A percentile compares a stretch with the other conserved stretches of the same genome.
Conservation (phyloP, 2,329 filamentous ascomycete species). For the Calonectria crousiana region DNA sequence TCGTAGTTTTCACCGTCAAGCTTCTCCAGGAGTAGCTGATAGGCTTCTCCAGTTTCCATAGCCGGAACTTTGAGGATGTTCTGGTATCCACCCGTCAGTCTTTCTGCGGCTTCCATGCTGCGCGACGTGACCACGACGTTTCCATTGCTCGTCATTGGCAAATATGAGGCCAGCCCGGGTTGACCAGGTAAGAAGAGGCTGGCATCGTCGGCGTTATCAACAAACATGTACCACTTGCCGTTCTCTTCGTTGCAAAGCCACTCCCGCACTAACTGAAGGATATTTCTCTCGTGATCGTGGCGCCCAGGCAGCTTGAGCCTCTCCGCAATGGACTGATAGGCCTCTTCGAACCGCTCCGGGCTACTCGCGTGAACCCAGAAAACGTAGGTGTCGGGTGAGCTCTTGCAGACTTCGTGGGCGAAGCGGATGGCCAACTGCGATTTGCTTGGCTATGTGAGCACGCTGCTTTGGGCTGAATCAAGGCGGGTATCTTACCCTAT, state of each 20-base stretch:
- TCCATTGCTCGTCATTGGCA: not conserved
- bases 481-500: not conserved
- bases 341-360: not conserved
- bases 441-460: not conserved
- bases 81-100: not conserved
- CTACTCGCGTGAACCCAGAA: not conserved
- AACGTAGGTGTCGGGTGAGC: not conserved
- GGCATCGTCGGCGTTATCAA: slow-evolving; percentile 18
- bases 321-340: not conserved
- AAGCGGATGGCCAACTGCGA: not conserved
- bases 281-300: not conserved
- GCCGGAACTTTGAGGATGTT: not conserved
- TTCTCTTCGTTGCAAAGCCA: slow-evolving; percentile 11
- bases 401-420: not conserved
- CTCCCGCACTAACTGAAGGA: not conserved
- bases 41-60: not conserved
- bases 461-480: no score
- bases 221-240: not conserved
- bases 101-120: not conserved
- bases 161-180: not conserved
- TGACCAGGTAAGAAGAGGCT: not conserved
- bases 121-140: not conserved
- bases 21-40: not conserved
- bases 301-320: not conserved
- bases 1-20: not conserved